Evolutionary conservation across 768 basidiomycete genomes (phyloP).

Genomic region (Candolleomyces eurysporus): DNA sequence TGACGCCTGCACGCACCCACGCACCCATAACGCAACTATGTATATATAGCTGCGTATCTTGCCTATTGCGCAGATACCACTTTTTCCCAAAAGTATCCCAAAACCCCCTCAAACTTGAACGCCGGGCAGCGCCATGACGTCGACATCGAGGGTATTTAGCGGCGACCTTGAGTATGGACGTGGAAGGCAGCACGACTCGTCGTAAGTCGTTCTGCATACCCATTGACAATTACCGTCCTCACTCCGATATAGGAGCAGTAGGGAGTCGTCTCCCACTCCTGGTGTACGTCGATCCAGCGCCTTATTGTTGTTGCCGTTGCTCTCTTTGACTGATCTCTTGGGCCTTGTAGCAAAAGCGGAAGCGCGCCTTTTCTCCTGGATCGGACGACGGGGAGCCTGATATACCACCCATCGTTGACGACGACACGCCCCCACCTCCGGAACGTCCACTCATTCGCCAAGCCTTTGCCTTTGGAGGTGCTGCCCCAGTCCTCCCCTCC

Average conservation of each 20-base stretch:
- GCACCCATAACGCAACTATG: neutral
- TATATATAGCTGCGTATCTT: neutral
- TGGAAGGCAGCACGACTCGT: constrained; percentile 20
- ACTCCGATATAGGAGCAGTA: constrained; percentile 45
- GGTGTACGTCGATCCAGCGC: constrained; percentile 23
- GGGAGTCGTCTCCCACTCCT: constrained; percentile 50
- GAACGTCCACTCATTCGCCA: constrained; percentile 56
- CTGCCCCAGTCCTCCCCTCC: constrained; percentile 14
- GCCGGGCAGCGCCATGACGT: neutral
- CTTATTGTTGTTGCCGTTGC: too few relatives aligned
- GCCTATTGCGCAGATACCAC: neutral
- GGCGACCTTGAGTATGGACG: neutral
- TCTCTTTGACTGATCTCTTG: neutral
- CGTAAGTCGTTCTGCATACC: constrained; percentile 24
- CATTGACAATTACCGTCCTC: neutral
- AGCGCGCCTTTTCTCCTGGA: constrained; percentile 47
- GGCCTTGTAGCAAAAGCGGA: constrained; percentile 34
- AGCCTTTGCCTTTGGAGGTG: constrained; percentile 47
- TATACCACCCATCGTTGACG: constrained; percentile 36
- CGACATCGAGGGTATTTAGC: neutral
- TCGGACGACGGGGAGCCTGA: constrained; percentile 38
- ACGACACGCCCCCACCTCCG: constrained; percentile 48
- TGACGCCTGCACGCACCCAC: neutral
- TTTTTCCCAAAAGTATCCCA: too few relatives aligned
- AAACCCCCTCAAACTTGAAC: neutral